Percentiles rank a stretch among this genome's conserved stretches.
Evolutionary conservation across 495 filamentous ascomycete genomes (phyloP).

Genomic region (Apodospora peruviana): DNA sequence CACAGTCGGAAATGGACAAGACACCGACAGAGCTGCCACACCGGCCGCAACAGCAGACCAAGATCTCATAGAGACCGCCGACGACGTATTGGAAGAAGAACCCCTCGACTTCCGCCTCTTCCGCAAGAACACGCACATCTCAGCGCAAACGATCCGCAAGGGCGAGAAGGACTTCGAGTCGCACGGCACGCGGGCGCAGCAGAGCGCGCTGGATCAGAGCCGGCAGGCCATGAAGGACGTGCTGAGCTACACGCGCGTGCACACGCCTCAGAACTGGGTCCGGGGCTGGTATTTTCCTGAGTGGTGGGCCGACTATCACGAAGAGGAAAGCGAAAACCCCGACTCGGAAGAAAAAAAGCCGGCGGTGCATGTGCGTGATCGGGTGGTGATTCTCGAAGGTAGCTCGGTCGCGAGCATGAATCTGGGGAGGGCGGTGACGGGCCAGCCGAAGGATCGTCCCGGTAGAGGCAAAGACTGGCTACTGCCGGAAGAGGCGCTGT

Average conservation of each 20-base stretch:
- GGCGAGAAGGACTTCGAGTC: constrained; percentile 97
- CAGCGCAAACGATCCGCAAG: constrained; percentile 38
- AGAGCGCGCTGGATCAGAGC: constrained; percentile 66
- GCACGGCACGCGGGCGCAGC: constrained; percentile 78
- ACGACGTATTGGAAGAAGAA: constrained; percentile 66
- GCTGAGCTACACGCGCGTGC: constrained; percentile 63
- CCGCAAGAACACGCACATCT: constrained; percentile 32
- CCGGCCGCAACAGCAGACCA: constrained; percentile 2
- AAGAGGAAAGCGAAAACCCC: neutral
- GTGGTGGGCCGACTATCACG: constrained; percentile 28
- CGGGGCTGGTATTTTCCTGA: constrained; percentile 54
- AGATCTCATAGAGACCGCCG: constrained; percentile 22
- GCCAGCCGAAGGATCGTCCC: constrained; percentile 33
- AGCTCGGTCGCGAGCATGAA: constrained; percentile 31
- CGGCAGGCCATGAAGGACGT: constrained; percentile 89
- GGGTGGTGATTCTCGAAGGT: constrained; percentile 45
- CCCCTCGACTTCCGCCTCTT: constrained; percentile 74
- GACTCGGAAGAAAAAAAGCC: constrained; percentile 28
- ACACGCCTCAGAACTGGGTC: constrained; percentile 40
- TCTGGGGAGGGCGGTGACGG: constrained; percentile 40
- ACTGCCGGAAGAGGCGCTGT: constrained; percentile 88
- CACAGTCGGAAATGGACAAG: neutral
- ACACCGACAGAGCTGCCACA: too few species aligned
- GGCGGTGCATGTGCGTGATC: constrained; percentile 35
- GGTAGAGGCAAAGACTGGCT: constrained; percentile 64